Evolutionary conservation across 2,329 filamentous ascomycete genomes (phyloP).

Genomic region (Neoscytalidium dimidiatum): DNA sequence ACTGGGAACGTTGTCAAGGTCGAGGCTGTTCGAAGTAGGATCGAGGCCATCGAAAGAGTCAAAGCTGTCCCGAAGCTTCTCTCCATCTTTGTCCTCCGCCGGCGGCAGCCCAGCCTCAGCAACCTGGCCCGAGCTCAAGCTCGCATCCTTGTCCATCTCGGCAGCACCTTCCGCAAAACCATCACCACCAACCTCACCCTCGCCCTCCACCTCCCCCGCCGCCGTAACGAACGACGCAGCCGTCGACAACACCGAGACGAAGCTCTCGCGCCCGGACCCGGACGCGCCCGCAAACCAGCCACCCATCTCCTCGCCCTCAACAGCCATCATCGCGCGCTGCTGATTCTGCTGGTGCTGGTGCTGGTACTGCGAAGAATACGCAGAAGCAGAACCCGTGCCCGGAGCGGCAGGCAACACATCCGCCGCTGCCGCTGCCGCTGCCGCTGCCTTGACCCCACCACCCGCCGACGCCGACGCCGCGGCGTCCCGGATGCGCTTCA

Average conservation of each 20-base stretch:
- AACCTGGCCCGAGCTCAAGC: neutral
- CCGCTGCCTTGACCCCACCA: too few relatives aligned
- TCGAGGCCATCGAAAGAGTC: too few relatives aligned
- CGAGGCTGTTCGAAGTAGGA: too few relatives aligned
- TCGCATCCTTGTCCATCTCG: neutral
- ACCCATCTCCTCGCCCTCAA: neutral
- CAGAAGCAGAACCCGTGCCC: too few relatives aligned
- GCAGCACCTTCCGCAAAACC: neutral
- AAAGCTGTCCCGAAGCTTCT: neutral
- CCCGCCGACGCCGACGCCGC: too few relatives aligned
- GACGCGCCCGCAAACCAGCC: too few relatives aligned
- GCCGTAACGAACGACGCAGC: conserved; percentile 2
- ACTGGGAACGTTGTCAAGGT: too few relatives aligned
- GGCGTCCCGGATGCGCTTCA: neutral
- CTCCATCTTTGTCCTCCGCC: neutral
- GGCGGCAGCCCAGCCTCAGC: neutral
- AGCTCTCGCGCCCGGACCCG: neutral
- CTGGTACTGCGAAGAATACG: too few relatives aligned
- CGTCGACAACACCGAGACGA: neutral
- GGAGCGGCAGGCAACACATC: too few relatives aligned
- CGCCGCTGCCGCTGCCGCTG: too few relatives aligned
- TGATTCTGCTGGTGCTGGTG: neutral
- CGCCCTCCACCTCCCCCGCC: neutral
- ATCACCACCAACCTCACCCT: neutral
- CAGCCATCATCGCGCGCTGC: neutral